Percentiles rank a stretch among this genome's conserved stretches.
phyloP scores from a whole-genome alignment of 371 early-diverging fungal genomes.

The Mucor sp. region DNA sequence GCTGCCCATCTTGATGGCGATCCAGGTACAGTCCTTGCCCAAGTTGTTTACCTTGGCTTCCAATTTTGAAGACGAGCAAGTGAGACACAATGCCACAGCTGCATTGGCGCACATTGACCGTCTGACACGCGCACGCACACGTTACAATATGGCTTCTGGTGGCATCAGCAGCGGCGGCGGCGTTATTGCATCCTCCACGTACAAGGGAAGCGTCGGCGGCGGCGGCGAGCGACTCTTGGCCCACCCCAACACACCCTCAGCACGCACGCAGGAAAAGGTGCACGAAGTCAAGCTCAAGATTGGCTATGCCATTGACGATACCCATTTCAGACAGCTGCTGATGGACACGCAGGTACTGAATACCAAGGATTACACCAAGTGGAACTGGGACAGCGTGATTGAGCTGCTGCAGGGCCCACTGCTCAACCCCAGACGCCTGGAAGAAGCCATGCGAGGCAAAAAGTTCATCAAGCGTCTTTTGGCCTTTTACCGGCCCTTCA shows the following conservation, averaged over 20 bases:
- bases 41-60: slow-evolving; percentile 77
- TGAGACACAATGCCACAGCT: slow-evolving; percentile 75
- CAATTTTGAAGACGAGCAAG: slow-evolving; percentile 73
- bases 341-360: slow-evolving; percentile 75
- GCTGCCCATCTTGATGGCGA: slow-evolving; percentile 62
- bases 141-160: slow-evolving; percentile 20
- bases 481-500: slow-evolving; percentile 78
- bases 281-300: slow-evolving; percentile 70
- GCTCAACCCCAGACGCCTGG: slow-evolving; percentile 70
- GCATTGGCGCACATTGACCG: slow-evolving; percentile 79
- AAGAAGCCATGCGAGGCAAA: slow-evolving; percentile 75
- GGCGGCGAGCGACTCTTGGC: slow-evolving; percentile 18
- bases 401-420: slow-evolving; percentile 82
- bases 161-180: too few species aligned
- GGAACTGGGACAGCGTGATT: slow-evolving; percentile 82
- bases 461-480: slow-evolving; percentile 79
- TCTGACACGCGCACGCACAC: slow-evolving; percentile 46
- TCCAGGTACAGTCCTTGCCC: slow-evolving; percentile 71
- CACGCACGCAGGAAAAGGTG: slow-evolving; percentile 54
- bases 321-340: slow-evolving; percentile 64
- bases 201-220: slow-evolving; percentile 17
- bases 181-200: slow-evolving; percentile 1
- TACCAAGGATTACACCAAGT: slow-evolving; percentile 77
- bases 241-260: slow-evolving; percentile 8
- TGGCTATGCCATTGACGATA: slow-evolving; percentile 80